These are phyloP conservation scores for Blastobotrys niveus DNA, from an alignment of 1,139 yeast genomes.

Conservation along the genomic window DNA sequence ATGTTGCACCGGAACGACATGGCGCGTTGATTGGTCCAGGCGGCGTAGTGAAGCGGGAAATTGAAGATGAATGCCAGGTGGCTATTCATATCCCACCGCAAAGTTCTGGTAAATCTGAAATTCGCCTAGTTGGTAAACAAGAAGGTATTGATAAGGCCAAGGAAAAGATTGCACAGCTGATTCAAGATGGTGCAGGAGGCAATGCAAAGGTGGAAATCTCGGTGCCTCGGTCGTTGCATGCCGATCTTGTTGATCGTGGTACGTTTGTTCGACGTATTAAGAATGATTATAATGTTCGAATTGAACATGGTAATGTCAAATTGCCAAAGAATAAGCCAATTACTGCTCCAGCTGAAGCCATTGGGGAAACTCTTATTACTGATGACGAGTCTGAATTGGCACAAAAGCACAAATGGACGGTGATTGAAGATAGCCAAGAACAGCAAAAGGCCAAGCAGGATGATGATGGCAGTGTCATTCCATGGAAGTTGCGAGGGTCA, in stretches of 20 bases:
- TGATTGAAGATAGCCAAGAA: slow-evolving; percentile 24
- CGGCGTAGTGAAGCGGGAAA: slow-evolving; percentile 66
- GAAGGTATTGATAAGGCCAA: slow-evolving; percentile 35
- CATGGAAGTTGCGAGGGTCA: slow-evolving; percentile 38
- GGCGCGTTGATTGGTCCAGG: slow-evolving; percentile 76
- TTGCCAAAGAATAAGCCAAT: slow-evolving; percentile 27
- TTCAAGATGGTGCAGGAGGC: slow-evolving; percentile 37
- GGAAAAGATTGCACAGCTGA: slow-evolving; percentile 28
- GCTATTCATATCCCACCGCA: slow-evolving; percentile 57
- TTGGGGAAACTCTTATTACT: slow-evolving; percentile 34
- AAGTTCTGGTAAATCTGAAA: slow-evolving; percentile 37
- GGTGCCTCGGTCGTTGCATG: slow-evolving; percentile 56
- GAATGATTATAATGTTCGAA: slow-evolving; percentile 51
- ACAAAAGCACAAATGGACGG: slow-evolving; percentile 28
- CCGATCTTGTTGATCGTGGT: slow-evolving; percentile 64
- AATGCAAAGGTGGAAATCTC: slow-evolving; percentile 42
- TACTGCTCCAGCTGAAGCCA: slow-evolving; percentile 36
- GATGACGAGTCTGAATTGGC: slow-evolving; percentile 22
- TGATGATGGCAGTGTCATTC: slow-evolving; percentile 31
- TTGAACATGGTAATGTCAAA: slow-evolving; percentile 49
- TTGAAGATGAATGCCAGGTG: slow-evolving; percentile 68
- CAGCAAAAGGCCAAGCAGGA: slow-evolving; percentile 33
- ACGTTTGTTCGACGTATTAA: slow-evolving; percentile 55
- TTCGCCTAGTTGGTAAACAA: slow-evolving; percentile 33
- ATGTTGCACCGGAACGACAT: slow-evolving; percentile 69